Evolutionary conservation across 2,329 filamentous ascomycete genomes (phyloP), one percentile per base, ranked within the genome.

Genomic region (Talaromyces amestolkiae): DNA sequence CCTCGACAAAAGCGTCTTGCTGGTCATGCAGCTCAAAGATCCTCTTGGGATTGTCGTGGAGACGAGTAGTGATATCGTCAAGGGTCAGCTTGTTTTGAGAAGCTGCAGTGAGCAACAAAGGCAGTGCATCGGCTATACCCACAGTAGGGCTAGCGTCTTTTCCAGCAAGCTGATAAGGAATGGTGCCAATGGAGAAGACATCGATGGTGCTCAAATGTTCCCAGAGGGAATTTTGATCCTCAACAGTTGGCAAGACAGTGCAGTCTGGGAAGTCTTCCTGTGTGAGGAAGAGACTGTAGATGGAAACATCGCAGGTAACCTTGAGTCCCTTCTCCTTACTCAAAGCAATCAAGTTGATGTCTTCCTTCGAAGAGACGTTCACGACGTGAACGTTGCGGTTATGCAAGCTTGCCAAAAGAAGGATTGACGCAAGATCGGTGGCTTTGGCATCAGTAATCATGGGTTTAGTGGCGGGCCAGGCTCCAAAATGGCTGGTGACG

Each of bases 1-100:
- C 84, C 80, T 93, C 91, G 41, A 93, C 84, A 5, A 86, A 86
- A 43, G 89, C 88, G 66, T 88, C 88, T n/a, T 85, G 79, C 78
- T 93, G 91, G 70, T 93, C 91, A 69, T 93, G 91, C 60, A 93
- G 85, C 80, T 93, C 90, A 70, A 93, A 93, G 71, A 93, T 93
- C 74, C 86, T 85, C 80, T 90, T 91, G 2, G 91, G 91, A 75
- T 92, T 93, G 73, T 91, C 88, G 75, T 93, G 90, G 56, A 93
- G 83, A 49, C 89, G 87, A 64, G 79, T 75, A 74, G 86, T 89
- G 75, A 93, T 85, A 73, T 93, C 90, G 37, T 93, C 89, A 41
- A 93, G 78, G 3, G 88, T 91, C 71, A 93, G 78, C 72, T 84
- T 88, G 67, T 90, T 90, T 74, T 93, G 89, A 4, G 87, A 82